Conservation (phyloP, 192 early-diverging fungal species). For the Spizellomyces punctatus region DNA sequence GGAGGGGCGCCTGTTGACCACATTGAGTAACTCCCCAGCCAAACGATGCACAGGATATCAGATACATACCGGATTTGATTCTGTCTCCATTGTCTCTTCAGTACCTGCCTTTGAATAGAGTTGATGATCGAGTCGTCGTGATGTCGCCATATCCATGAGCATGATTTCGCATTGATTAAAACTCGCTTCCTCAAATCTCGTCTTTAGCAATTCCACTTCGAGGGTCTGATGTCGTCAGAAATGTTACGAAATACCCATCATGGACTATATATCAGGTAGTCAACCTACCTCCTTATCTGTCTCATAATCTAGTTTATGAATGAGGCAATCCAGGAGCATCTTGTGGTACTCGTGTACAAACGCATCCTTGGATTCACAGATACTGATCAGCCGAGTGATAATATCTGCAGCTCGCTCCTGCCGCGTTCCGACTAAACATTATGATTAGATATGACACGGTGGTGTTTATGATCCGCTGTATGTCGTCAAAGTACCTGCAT, state of each 20-base stretch:
- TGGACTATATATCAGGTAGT: not conserved
- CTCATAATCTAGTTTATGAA: slow-evolving; percentile 10
- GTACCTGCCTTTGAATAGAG: not conserved
- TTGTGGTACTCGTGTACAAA: slow-evolving; percentile 25
- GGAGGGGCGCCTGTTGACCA: slow-evolving; percentile 5
- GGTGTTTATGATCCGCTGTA: not conserved
- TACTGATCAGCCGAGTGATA: slow-evolving; percentile 14
- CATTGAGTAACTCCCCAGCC: too few relatives aligned
- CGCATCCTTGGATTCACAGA: slow-evolving; percentile 10
- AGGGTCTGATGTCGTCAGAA: not conserved
- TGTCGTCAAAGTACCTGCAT: slow-evolving; percentile 6
- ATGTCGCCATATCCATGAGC: slow-evolving; percentile 26
- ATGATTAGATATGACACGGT: not conserved
- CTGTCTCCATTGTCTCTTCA: too few relatives aligned
- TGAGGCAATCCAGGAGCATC: slow-evolving; percentile 6
- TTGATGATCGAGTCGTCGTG: slow-evolving; percentile 19
- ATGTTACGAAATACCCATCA: not conserved
- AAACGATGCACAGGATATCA: too few relatives aligned
- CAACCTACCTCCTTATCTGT: slow-evolving; percentile 19
- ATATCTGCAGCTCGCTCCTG: slow-evolving; percentile 24
- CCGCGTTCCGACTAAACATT: slow-evolving; percentile 1
- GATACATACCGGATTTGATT: too few relatives aligned
- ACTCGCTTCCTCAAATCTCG: slow-evolving; percentile 22
- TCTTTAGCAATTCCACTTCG: slow-evolving; percentile 26
- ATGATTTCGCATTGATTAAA: slow-evolving; percentile 29